Evolutionary conservation across 176 grass and related monocot genomes (phyloP), one percentile per base, ranked within the genome.

Genomic region (Aegilops sharonensis): DNA sequence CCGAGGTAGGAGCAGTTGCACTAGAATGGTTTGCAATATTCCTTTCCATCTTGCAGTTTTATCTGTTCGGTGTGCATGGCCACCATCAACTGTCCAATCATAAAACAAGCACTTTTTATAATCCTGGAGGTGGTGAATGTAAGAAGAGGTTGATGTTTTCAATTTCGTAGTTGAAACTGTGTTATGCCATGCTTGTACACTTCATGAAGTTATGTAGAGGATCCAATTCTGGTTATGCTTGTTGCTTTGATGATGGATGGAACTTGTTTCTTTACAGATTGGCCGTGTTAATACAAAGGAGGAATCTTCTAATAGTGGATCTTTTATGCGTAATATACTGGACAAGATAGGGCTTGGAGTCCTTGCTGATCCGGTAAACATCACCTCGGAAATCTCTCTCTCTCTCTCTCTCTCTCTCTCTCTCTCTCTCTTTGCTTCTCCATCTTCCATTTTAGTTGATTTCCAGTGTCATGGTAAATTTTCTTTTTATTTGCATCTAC

Each of bases 211-310:
- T 5, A 3, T 30, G 35, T 0, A 83, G 32, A 10, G 50, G 4
- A 65, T 66, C 67, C 78, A 34, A 15, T 54, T 84, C 2, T 40
- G 25, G 4, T 29, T 37, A 48, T 79, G 25, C 39, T 84, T 18
- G n/a, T 89, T 84, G 52, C 4, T 80, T 37, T 85, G 78, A 66
- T 70, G 39, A 65, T 85, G 57, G 13, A 24, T 3, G 12, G 6
- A 80, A 31, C 31, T 39, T 72, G 7, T 89, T 80, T 50, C 9
- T 85, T 43, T 74, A 73, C 77, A 89, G 43, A 57, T 85, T 84
- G 81, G 67, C 17, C 31, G 23, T 82, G 11, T 68, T 63, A 56
- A 68, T 42, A 15, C 18, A 56, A 42, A 54, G n/a, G 11, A 18
- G 57, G 32, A 74, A 52, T 4, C 21, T 78, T 9, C n/a, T 14